Evolutionary conservation across 2,329 filamentous ascomycete genomes (phyloP).

Genomic region (Pseudogymnoascus sp.): DNA sequence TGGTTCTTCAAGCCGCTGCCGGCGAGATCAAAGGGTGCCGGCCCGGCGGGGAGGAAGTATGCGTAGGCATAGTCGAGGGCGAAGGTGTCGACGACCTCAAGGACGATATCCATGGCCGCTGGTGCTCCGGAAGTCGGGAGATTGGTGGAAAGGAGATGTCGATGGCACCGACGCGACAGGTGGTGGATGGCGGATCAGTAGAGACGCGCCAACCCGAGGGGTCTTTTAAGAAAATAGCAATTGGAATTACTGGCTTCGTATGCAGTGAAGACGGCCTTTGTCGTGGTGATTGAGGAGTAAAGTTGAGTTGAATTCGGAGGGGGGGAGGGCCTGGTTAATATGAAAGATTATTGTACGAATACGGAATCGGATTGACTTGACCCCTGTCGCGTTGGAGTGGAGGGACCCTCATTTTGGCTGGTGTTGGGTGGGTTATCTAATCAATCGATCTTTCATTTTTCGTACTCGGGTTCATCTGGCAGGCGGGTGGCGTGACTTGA

Average conservation of each 20-base stretch:
- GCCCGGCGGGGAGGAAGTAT: slow-evolving; percentile 52
- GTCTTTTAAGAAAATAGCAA: not conserved
- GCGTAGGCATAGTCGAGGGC: slow-evolving; percentile 75
- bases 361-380: not conserved
- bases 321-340: not conserved
- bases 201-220: not conserved
- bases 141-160: not conserved
- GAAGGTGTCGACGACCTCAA: slow-evolving; percentile 77
- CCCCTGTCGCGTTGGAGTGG: not conserved
- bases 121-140: slow-evolving; percentile 13
- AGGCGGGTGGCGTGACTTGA: no score
- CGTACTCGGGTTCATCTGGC: not conserved
- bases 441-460: not conserved
- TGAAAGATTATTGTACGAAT: not conserved
- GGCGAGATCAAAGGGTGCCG: slow-evolving; percentile 45
- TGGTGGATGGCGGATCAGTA: not conserved
- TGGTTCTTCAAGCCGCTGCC: slow-evolving; percentile 37
- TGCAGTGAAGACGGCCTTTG: not conserved
- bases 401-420: not conserved
- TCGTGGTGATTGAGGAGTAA: not conserved
- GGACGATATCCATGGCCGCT: slow-evolving; percentile 76
- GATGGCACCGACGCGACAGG: not conserved
- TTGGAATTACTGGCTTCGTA: not conserved
- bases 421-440: not conserved
- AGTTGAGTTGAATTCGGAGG: not conserved